Evolutionary conservation across 2,329 filamentous ascomycete species (phyloP), one percentile per base, ranked within the genome.

Genomic region (Parastagonospora nodorum): DNA sequence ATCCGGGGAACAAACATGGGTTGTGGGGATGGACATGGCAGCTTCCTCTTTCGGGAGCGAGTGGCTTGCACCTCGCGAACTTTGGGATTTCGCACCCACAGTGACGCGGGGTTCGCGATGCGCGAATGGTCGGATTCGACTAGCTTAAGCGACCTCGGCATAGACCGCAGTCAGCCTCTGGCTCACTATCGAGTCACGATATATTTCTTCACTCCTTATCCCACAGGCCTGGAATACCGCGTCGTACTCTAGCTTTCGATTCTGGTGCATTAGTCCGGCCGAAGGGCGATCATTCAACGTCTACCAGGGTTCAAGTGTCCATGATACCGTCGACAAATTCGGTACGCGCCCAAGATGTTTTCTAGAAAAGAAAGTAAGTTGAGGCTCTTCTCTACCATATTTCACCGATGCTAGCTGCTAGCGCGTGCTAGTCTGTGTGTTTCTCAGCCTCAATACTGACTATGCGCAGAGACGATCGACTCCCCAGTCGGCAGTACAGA

Each of bases 341-440:
- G 10, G 31, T 24, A 50, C 9, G 37, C 30, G 15, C 14, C 30
- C 52, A 61, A 28, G 10, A 73, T 73, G 70, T 69, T 70, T 42
- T 61, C 51, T 48, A 65, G 55, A 48, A 68, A 67, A 54, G 62
- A 71, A 42, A 67, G 70, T 72, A 44, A 67, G 70, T 24, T 24
- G 36, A 10, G 36, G 36, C 14, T 38, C 36, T 24, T 8, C 36
- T 11, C 16, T 15, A 24, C 19, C 19, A 38, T 24, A 38, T 28
- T 28, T 9, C 32, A 28, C 10, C 27, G 14, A 16, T 29, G 14
- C 19, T 41, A 14, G 39, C 12, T 14, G 28, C 30, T 40, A 28
- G 41, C 30, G 8, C 19, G 15, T 10, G 31, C 32, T 45, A 14
- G 15, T 8, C 24, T 24, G 16, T 27, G 9, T 16, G 9, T 33